Evolutionary conservation across 2,329 filamentous ascomycete species (phyloP).

Genomic region (Colletotrichum agaves): DNA sequence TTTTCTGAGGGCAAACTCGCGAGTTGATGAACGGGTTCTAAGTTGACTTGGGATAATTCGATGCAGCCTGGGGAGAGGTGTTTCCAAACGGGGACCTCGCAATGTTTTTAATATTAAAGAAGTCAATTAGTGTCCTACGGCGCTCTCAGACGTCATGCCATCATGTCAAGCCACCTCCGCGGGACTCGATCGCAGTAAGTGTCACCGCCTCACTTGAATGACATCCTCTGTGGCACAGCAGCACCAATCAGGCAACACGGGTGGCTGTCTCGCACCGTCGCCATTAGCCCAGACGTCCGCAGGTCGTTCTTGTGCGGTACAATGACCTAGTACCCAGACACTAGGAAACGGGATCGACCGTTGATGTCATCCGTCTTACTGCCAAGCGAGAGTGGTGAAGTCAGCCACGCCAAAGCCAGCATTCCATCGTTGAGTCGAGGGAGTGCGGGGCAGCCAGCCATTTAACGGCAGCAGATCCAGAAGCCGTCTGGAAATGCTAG

Average conservation of each 20-base stretch:
- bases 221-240: conserved; percentile 33
- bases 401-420: conserved; percentile 12
- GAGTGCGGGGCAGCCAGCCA: background rate
- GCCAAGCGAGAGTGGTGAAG: conserved; percentile 15
- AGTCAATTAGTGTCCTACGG: too few relatives aligned
- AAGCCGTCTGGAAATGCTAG: background rate
- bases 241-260: background rate
- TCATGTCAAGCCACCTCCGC: background rate
- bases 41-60: too few relatives aligned
- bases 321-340: background rate
- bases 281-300: background rate
- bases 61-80: too few relatives aligned
- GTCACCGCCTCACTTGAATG: conserved; percentile 21
- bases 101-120: too few relatives aligned
- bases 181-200: background rate
- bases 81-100: too few relatives aligned
- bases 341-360: conserved; percentile 8
- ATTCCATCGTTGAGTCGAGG: background rate
- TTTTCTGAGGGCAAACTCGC: too few relatives aligned
- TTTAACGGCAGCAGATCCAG: background rate
- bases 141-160: conserved; percentile 7
- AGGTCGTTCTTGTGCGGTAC: background rate
- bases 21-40: too few relatives aligned
- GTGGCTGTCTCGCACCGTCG: conserved; percentile 1
- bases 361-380: conserved; percentile 35